Evolutionary conservation across 305 asterid genomes (phyloP).

Genomic region (Fraxinus paxiana): DNA sequence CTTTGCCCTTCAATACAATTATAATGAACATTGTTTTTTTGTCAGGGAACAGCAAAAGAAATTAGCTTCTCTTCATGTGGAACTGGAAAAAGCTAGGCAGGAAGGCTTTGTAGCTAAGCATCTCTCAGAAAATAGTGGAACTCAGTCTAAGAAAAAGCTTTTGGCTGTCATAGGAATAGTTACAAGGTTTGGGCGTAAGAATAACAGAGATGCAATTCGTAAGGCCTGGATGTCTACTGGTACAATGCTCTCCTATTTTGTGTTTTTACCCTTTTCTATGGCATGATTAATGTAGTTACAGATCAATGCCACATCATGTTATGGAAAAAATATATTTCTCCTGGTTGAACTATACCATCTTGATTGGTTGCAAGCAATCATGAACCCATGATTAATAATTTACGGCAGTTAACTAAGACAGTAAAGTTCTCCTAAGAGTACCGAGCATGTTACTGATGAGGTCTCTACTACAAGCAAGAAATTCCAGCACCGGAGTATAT

Average conservation of each 20-base stretch:
- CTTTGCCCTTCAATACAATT: slow-evolving; percentile 3
- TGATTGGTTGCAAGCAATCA: not conserved
- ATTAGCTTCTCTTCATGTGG: slow-evolving; percentile 57
- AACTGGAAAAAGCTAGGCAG: slow-evolving; percentile 65
- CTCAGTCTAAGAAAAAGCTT: slow-evolving; percentile 48
- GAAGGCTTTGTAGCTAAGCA: slow-evolving; percentile 63
- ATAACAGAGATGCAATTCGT: slow-evolving; percentile 80
- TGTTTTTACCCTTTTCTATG: slow-evolving; percentile 1
- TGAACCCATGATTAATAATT: not conserved
- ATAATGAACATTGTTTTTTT: slow-evolving; percentile 25
- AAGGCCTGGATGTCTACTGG: slow-evolving; percentile 89
- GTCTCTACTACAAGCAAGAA: not conserved
- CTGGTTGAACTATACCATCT: not conserved
- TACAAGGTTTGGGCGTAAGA: slow-evolving; percentile 69
- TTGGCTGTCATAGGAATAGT: slow-evolving; percentile 68
- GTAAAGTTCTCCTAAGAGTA: not conserved
- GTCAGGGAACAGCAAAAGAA: slow-evolving; percentile 70
- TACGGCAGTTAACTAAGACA: not conserved
- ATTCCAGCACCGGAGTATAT: not conserved
- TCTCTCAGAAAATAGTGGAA: slow-evolving; percentile 39
- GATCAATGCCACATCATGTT: not conserved
- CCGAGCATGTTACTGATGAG: not conserved
- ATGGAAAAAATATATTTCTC: not conserved
- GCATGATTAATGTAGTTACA: not conserved
- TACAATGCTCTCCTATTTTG: slow-evolving; percentile 27